phyloP scores from a whole-genome alignment of 2,329 filamentous ascomycete genomes.

The Curvularia spicifera region DNA sequence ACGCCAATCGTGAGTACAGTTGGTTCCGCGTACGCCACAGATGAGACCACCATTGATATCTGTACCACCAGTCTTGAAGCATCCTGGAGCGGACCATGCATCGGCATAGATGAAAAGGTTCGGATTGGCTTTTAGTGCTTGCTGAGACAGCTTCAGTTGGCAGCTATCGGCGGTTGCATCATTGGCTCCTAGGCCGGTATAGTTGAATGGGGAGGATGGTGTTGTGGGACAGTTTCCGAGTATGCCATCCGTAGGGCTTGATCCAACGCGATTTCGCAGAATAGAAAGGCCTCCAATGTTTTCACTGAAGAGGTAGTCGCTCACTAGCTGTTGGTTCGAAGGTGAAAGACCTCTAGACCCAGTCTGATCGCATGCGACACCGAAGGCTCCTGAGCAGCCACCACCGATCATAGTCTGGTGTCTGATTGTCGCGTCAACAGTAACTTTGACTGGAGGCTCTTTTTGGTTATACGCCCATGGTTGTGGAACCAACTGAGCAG shows the following conservation, averaged over 20 bases:
- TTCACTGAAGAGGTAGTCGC: slow-evolving; percentile 54
- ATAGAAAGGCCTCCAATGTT: slow-evolving; percentile 52
- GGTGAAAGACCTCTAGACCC: slow-evolving; percentile 27
- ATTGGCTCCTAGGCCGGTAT: slow-evolving; percentile 20
- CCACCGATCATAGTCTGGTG: slow-evolving; percentile 17
- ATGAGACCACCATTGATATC: slow-evolving; percentile 54
- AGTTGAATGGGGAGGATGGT: slow-evolving; percentile 21
- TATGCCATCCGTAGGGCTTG: slow-evolving; percentile 26
- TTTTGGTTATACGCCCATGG: slow-evolving; percentile 11
- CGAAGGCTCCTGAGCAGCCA: slow-evolving; percentile 18
- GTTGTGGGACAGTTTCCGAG: slow-evolving; percentile 14
- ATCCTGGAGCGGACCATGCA: slow-evolving; percentile 58
- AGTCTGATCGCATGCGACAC: slow-evolving; percentile 17
- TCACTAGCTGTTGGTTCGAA: slow-evolving; percentile 46
- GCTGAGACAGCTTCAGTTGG: slow-evolving; percentile 60
- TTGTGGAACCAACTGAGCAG: slow-evolving; percentile 11
- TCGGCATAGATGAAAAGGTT: slow-evolving; percentile 54
- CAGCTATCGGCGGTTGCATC: slow-evolving; percentile 34
- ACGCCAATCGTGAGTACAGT: slow-evolving; percentile 54
- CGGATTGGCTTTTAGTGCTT: slow-evolving; percentile 52
- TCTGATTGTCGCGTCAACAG: slow-evolving; percentile 5
- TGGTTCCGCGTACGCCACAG: slow-evolving; percentile 47
- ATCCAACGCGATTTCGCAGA: slow-evolving; percentile 54
- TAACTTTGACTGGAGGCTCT: slow-evolving; percentile 7
- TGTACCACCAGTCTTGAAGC: slow-evolving; percentile 57